Conservation (phyloP, 176 grass and related monocot genomes). For the Thinopyrum elongatum region DNA sequence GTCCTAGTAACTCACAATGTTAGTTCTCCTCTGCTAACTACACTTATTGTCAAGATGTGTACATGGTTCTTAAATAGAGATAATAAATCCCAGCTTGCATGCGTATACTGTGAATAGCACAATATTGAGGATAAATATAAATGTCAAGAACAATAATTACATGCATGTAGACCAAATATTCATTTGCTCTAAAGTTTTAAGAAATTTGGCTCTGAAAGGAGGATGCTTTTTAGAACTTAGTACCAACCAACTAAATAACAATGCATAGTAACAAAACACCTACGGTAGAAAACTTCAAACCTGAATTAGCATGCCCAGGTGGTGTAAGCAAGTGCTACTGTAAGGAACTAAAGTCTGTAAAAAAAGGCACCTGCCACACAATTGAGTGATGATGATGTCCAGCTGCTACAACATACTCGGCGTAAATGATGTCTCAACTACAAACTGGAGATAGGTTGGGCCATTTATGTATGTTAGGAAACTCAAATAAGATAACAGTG, state of each 20-base stretch:
- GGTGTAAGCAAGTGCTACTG: neutral
- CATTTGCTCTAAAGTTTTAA: neutral
- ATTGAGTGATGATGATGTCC: too few relatives aligned
- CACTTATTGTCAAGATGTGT: slow-evolving; percentile 17
- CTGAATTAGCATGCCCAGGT: neutral
- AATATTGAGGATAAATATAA: neutral
- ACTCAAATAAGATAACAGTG: too few relatives aligned
- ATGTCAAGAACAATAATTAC: neutral
- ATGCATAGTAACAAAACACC: neutral
- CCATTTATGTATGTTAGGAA: too few relatives aligned
- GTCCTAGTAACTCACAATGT: slow-evolving; percentile 84
- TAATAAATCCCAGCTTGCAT: neutral
- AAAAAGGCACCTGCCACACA: slow-evolving; percentile 63
- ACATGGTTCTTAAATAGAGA: neutral
- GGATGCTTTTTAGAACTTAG: too few relatives aligned
- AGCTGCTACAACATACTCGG: too few relatives aligned
- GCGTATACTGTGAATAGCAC: neutral
- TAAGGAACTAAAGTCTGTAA: neutral
- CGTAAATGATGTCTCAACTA: too few relatives aligned
- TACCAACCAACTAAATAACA: neutral
- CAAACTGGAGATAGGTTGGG: too few relatives aligned
- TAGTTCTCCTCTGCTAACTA: slow-evolving; percentile 97
- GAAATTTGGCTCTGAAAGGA: too few relatives aligned
- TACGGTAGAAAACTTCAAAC: neutral
- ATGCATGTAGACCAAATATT: neutral